A percentile compares a stretch with the other conserved stretches of the same genome.
These are phyloP conservation scores for Mycena galopus DNA, from an alignment of 768 basidiomycete genomes.

Conservation along the genomic window DNA sequence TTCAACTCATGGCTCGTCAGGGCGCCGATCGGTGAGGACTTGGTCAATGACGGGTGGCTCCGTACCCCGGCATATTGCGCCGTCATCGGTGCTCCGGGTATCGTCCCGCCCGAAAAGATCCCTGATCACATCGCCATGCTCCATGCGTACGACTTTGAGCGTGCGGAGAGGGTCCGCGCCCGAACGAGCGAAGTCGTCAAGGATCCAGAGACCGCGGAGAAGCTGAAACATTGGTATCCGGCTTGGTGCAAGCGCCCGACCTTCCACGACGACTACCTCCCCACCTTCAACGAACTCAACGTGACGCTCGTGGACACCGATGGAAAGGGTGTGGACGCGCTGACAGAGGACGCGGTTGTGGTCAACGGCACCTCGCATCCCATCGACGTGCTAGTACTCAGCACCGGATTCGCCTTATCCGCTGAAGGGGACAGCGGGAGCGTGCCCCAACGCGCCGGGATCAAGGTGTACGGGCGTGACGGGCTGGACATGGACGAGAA, in stretches of 20 bases:
- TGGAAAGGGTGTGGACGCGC: conserved; percentile 27
- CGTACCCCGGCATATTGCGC: not conserved
- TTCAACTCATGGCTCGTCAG: conserved; percentile 17
- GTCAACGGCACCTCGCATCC: conserved; percentile 26
- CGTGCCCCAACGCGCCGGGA: not conserved
- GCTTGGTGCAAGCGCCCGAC: conserved; percentile 38
- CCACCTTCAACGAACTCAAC: conserved; percentile 32
- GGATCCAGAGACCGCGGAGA: conserved; percentile 25
- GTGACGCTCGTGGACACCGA: conserved; percentile 38
- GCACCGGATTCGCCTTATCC: conserved; percentile 21
- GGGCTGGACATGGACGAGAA: conserved; percentile 28
- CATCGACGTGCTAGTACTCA: conserved; percentile 27
- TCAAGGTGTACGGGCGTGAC: conserved; percentile 11
- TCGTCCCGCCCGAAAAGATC: conserved; percentile 16
- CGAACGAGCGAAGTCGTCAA: conserved; percentile 26
- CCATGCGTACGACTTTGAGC: conserved; percentile 16
- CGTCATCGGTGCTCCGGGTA: conserved; percentile 17
- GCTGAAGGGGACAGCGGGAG: not conserved
- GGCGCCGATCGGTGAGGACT: conserved; percentile 6
- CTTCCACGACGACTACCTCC: conserved; percentile 39
- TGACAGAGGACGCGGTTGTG: conserved; percentile 8
- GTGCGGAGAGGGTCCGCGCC: conserved; percentile 6
- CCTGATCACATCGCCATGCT: conserved; percentile 9
- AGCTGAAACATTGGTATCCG: conserved; percentile 35
- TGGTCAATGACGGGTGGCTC: conserved; percentile 30